Evolutionary conservation across 2,329 filamentous ascomycete species (phyloP), one percentile per base, ranked within the genome.

Genomic region (Ophiostoma sp.): DNA sequence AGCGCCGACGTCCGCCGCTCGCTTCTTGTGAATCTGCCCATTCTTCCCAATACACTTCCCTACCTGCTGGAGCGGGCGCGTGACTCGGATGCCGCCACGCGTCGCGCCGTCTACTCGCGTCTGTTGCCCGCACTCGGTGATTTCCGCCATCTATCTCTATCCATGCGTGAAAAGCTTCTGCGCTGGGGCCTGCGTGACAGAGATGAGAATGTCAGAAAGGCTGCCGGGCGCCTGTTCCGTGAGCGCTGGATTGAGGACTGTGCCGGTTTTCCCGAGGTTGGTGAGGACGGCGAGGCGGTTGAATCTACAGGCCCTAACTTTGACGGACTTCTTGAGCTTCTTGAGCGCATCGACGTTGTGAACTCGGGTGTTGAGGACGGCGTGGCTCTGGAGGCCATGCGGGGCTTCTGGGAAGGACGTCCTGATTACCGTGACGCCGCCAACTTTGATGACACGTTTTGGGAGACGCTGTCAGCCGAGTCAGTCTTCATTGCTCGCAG

Each of bases 191-290:
- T 99, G 55, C 88, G 93, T 52, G 95, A 99, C 76, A 87, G 95
- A 77, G 95, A 99, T 73, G 94, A 98, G 73, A 92, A 90, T 73
- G 95, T 99, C 12, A 88, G 93, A 66, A 96, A 97, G 77, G 94
- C 94, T 8, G 91, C 95, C 3, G 92, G 91, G 7, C 89, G 91
- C 63, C 82, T 98, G 6, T 99, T 99, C 80, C 88, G 90, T 70
- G 93, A 97, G 75, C 87, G 92, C n/a, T 99, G 95, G 95, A 94
- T 99, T 70, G 94, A 98, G 75, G 92, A 98, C 75, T 97, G 93
- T 74, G 93, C 91, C 5, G 89, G 89, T 2, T 82, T 85, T 1
- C 81, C 83, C 7, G 84, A 88, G 49, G 85, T 86, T 4, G 66
- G 38, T 18, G 85, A 86, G 52, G 80, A 84, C 9, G 84, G 84